Conservation (phyloP, 352 stramenopile genomes). For the Phytophthora aleatoria region DNA sequence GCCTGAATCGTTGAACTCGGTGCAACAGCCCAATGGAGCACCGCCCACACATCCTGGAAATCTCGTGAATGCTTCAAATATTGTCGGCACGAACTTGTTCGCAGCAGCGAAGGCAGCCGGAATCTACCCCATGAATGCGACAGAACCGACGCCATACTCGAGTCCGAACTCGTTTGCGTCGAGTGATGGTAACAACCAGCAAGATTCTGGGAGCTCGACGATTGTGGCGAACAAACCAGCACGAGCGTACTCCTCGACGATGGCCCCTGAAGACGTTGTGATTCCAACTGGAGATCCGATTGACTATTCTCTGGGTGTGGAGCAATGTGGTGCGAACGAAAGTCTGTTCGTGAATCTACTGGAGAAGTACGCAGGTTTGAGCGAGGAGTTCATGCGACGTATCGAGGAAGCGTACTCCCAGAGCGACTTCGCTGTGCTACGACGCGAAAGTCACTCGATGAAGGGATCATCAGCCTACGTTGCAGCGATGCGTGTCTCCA, state of each 20-base stretch:
- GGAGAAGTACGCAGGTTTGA: conserved; percentile 77
- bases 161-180: conserved; percentile 29
- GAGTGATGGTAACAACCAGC: conserved; percentile 25
- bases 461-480: conserved; percentile 90
- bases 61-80: conserved; percentile 44
- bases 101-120: conserved; percentile 40
- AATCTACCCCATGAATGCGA: conserved; percentile 38
- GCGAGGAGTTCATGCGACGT: conserved; percentile 76
- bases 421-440: conserved; percentile 65
- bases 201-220: conserved; percentile 30
- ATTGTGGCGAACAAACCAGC: conserved; percentile 38
- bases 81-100: conserved; percentile 44
- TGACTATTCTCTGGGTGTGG: conserved; percentile 79
- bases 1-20: conserved; percentile 22
- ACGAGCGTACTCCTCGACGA: conserved; percentile 50
- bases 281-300: conserved; percentile 83
- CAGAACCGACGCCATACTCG: conserved; percentile 17
- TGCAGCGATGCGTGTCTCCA: conserved; percentile 81
- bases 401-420: conserved; percentile 67
- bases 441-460: conserved; percentile 83
- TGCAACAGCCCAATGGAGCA: conserved; percentile 14
- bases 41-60: conserved; percentile 20
- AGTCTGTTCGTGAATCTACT: conserved; percentile 83
- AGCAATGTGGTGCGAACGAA: conserved; percentile 84
- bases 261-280: conserved; percentile 65